Conservation (phyloP, 2,329 filamentous ascomycete genomes). For the Fusarium austroafricanum region DNA sequence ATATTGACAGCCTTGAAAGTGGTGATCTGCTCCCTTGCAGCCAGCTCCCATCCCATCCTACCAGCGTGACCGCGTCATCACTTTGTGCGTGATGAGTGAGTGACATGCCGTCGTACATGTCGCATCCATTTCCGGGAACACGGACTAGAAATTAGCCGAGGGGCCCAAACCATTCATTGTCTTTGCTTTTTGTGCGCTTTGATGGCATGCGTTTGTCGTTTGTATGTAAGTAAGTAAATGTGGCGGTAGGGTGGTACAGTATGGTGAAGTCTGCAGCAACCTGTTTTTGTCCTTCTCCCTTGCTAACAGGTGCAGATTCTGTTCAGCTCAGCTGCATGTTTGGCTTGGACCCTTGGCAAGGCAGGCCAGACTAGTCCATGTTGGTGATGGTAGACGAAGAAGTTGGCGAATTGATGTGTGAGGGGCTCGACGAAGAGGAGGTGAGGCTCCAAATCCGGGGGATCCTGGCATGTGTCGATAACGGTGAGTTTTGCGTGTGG, state of each 20-base stretch:
- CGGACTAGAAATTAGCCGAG: slow-evolving; percentile 20
- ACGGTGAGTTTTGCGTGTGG: background rate
- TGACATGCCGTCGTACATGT: slow-evolving; percentile 1
- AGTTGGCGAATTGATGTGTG: slow-evolving; percentile 23
- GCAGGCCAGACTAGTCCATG: slow-evolving; percentile 8
- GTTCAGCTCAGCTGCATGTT: slow-evolving; percentile 13
- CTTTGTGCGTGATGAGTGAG: background rate
- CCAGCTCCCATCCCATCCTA: slow-evolving; percentile 2
- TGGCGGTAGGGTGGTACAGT: background rate
- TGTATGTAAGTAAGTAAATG: background rate
- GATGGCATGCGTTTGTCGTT: slow-evolving; percentile 5
- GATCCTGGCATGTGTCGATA: slow-evolving; percentile 11
- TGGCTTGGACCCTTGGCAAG: slow-evolving; percentile 35
- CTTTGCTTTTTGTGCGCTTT: slow-evolving; percentile 28
- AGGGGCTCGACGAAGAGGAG: slow-evolving; percentile 25
- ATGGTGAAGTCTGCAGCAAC: background rate
- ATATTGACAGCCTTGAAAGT: slow-evolving; percentile 18
- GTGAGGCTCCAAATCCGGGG: slow-evolving; percentile 25
- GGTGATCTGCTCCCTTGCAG: slow-evolving; percentile 31
- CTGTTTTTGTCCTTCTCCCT: slow-evolving; percentile 24
- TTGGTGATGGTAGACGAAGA: slow-evolving; percentile 1
- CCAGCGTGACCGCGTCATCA: slow-evolving; percentile 14
- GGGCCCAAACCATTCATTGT: slow-evolving; percentile 27
- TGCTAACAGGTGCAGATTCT: background rate
- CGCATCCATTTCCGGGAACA: slow-evolving; percentile 8